phyloP scores from a whole-genome alignment of 1,139 yeast genomes.

The Debaryomyces psychrophilus region DNA sequence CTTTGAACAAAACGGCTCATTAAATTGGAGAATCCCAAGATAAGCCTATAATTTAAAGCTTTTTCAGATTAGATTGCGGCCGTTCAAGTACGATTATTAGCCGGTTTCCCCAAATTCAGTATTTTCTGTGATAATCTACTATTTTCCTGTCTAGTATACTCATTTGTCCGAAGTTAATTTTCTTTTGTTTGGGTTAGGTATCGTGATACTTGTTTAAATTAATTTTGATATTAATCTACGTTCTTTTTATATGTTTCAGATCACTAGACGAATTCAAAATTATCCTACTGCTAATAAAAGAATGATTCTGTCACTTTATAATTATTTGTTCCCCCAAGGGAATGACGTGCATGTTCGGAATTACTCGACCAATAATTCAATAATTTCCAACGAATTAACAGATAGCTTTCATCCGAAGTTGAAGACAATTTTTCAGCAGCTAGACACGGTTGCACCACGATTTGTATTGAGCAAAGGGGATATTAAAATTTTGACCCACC shows the following conservation, averaged over 20 bases:
- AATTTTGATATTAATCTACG: not conserved
- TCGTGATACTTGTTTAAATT: slow-evolving; percentile 6
- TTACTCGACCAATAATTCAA: slow-evolving; percentile 36
- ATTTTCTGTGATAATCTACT: slow-evolving; percentile 1
- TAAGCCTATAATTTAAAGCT: slow-evolving; percentile 2
- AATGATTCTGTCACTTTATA: slow-evolving; percentile 22
- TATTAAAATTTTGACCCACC: slow-evolving; percentile 65
- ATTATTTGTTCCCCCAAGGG: slow-evolving; percentile 17
- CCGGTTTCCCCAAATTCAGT: not conserved
- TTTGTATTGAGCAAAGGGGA: slow-evolving; percentile 63
- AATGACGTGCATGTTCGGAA: slow-evolving; percentile 15
- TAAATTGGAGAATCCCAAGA: slow-evolving; percentile 3
- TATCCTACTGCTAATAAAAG: slow-evolving; percentile 6
- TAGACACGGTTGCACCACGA: slow-evolving; percentile 71
- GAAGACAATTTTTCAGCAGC: slow-evolving; percentile 53
- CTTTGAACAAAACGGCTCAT: slow-evolving; percentile 4
- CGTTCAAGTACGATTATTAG: not conserved
- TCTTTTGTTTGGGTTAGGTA: slow-evolving; percentile 4
- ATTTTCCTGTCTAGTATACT: slow-evolving; percentile 3
- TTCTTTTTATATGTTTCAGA: slow-evolving; percentile 13
- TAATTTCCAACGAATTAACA: slow-evolving; percentile 19
- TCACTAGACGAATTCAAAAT: slow-evolving; percentile 7
- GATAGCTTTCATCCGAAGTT: slow-evolving; percentile 52
- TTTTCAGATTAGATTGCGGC: not conserved
- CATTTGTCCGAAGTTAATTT: not conserved